Evolutionary conservation across 1,284 basidiomycete genomes (phyloP).

Genomic region (Irpex sp.): DNA sequence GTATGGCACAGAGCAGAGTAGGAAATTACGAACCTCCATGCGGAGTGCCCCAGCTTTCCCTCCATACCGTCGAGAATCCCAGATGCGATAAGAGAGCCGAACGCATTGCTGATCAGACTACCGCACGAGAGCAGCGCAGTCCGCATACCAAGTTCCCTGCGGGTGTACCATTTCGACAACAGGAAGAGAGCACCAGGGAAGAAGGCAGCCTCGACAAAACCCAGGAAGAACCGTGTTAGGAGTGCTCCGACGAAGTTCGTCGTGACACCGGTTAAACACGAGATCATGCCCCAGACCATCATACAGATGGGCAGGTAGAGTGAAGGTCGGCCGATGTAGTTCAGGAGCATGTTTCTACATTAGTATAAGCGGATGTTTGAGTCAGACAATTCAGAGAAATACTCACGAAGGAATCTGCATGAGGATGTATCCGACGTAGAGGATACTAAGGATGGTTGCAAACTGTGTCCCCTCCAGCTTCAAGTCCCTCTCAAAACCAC

Average conservation of each 20-base stretch:
- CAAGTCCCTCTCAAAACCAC: constrained; percentile 69
- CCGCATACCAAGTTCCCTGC: constrained; percentile 62
- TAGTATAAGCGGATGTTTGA: not conserved
- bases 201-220: constrained; percentile 66
- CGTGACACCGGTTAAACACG: constrained; percentile 56
- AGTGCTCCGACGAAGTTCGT: constrained; percentile 65
- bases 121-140: constrained; percentile 72
- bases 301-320: constrained; percentile 70
- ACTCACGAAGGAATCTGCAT: constrained; percentile 77
- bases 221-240: constrained; percentile 72
- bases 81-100: constrained; percentile 77
- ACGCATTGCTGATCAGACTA: constrained; percentile 75
- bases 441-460: constrained; percentile 64
- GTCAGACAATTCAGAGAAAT: not conserved
- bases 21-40: constrained; percentile 55
- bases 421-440: constrained; percentile 75
- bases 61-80: constrained; percentile 69
- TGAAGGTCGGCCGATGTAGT: constrained; percentile 67
- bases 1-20: not conserved
- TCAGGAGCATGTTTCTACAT: constrained; percentile 66
- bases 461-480: constrained; percentile 60
- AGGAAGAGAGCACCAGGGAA: constrained; percentile 65
- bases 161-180: constrained; percentile 70
- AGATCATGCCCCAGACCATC: constrained; percentile 67
- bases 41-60: constrained; percentile 60